Percentiles rank a stretch among this genome's conserved stretches.
Evolutionary conservation across 331 rosid species (phyloP).

Genomic region (Saraca asoca): DNA sequence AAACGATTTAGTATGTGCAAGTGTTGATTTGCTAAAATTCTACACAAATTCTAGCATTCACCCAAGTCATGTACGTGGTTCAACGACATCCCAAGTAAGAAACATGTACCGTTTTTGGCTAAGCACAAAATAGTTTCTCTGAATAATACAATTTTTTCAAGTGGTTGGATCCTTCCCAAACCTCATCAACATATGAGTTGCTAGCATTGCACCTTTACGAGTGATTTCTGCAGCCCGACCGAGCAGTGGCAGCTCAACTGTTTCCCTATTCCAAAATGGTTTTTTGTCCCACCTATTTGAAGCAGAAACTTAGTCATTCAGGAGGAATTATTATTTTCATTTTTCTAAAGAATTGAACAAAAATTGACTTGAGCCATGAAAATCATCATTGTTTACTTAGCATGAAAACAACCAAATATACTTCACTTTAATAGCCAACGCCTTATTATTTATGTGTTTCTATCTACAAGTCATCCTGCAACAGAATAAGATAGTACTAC

Average conservation of each 20-base stretch:
- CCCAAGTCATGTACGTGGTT: neutral
- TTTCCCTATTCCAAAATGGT: conserved; percentile 72
- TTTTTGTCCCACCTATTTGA: conserved; percentile 76
- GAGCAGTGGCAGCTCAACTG: conserved; percentile 56
- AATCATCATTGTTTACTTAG: neutral
- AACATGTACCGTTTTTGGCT: conserved; percentile 9
- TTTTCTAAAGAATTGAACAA: neutral
- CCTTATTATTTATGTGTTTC: too few relatives aligned
- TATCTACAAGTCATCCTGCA: neutral
- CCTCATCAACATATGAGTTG: conserved; percentile 73
- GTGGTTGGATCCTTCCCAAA: conserved; percentile 72
- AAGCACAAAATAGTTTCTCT: neutral
- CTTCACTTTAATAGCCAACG: neutral
- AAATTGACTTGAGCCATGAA: conserved; percentile 6
- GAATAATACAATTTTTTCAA: conserved; percentile 24
- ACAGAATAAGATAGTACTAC: neutral
- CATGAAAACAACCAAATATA: neutral
- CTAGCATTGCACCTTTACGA: conserved; percentile 75
- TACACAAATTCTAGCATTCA: conserved; percentile 19
- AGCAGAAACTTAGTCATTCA: conserved; percentile 9
- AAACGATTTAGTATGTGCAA: neutral
- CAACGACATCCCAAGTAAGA: neutral
- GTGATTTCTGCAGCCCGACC: conserved; percentile 62
- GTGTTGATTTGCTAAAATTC: conserved; percentile 7
- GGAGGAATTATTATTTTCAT: neutral